Evolutionary conservation across 2,329 filamentous ascomycete genomes (phyloP), one percentile per base, ranked within the genome.

Genomic region (Coccinonectria pachysandricola): DNA sequence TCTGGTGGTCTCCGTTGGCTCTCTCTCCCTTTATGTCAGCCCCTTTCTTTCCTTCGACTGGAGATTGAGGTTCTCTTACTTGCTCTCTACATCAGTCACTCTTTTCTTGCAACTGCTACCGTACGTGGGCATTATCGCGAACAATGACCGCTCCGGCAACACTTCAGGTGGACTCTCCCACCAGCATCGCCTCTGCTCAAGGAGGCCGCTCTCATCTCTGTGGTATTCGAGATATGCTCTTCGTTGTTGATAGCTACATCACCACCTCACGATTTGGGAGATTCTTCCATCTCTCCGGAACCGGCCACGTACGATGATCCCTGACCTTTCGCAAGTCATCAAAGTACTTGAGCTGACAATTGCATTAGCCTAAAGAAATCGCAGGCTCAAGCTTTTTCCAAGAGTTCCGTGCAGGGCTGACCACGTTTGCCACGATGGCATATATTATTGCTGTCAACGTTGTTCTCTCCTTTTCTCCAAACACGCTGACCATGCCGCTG

Each of bases 381-480:
- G 67, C 68, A 32, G 72, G 72, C 19, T 69, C 79, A 18, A 75
- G 68, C 33, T 86, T 88, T 52, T 75, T 83, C 37, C 79, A 74
- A 12, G 84, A 91, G 53, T 59, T 91, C 31, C 75, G 83, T 15
- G 84, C 83, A 15, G 84, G 83, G 2, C 52, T 88, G 28, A 85
- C 84, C 2, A 91, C 83, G 3, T 82, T 82, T 48, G 76, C 79
- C 28, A 80, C 79, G 3, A 85, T 86, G 82, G 79, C 81, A 9
- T 88, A 87, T 54, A 88, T 91, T 42, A 86, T 91, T 47, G 78
- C 79, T 7, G 75, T 78, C 36, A 77, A 78, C 42, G 71, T 72
- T 4, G 3, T 12, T 8, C 10, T 11, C 3, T 16, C 9, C 8
- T 11, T 11, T n/a, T 3, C 8, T 12, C 7, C 24, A 4, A 6